Conservation (phyloP, 805 yeast species). For the Ogataea salicorniae region DNA sequence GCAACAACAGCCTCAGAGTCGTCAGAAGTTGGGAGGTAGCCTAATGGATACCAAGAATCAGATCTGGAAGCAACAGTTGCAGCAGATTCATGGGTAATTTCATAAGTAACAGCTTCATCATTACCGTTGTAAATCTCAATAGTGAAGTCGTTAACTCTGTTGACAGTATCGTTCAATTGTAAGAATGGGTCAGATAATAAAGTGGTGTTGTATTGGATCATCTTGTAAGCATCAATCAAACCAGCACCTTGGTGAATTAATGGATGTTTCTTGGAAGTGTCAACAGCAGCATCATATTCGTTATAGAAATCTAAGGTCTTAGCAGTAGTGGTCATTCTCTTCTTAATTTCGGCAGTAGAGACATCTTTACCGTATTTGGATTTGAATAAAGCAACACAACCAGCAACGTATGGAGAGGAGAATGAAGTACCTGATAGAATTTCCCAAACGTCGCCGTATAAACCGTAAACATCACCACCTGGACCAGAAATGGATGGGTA, state of each 20-base stretch:
- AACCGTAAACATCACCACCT: constrained; percentile 15
- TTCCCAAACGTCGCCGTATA: constrained; percentile 4
- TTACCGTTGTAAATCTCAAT: constrained; percentile 13
- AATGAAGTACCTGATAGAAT: constrained; percentile 17
- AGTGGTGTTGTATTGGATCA: constrained; percentile 10
- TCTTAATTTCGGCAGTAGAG: not conserved
- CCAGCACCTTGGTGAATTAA: constrained; percentile 19
- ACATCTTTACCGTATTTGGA: constrained; percentile 1
- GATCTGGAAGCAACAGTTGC: constrained; percentile 4
- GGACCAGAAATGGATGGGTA: constrained; percentile 20
- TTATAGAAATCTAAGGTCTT: not conserved
- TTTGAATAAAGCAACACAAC: constrained; percentile 14
- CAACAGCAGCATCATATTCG: not conserved
- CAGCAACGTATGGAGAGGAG: constrained; percentile 17
- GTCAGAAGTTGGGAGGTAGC: constrained; percentile 9
- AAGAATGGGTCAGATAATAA: constrained; percentile 6
- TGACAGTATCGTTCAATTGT: constrained; percentile 10
- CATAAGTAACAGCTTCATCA: constrained; percentile 4
- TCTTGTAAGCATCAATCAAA: constrained; percentile 11
- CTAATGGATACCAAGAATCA: not conserved
- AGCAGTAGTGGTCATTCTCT: not conserved
- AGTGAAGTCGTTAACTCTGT: constrained; percentile 8
- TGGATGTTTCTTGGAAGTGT: constrained; percentile 7
- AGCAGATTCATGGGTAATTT: constrained; percentile 3
- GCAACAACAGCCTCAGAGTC: constrained; percentile 4